Evolutionary conservation across 2,329 filamentous ascomycete species (phyloP).

Genomic region (Alternaria sp.): DNA sequence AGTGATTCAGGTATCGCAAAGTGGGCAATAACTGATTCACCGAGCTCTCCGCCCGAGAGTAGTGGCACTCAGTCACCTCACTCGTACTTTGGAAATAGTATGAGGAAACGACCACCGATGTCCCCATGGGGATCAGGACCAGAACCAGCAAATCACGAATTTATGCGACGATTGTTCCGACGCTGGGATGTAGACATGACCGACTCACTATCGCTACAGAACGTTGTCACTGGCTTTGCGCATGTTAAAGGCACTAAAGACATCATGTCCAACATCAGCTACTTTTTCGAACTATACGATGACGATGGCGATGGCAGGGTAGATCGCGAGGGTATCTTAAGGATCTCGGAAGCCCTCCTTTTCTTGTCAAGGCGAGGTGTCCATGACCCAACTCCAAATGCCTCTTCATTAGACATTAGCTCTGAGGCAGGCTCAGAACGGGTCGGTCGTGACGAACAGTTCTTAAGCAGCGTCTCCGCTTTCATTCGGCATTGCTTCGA

Average conservation of each 20-base stretch:
- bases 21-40: constrained; percentile 92
- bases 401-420: constrained; percentile 64
- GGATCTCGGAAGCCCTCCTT: constrained; percentile 91
- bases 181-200: constrained; percentile 85
- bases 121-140: constrained; percentile 68
- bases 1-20: constrained; percentile 72
- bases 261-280: constrained; percentile 97
- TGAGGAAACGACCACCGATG: constrained; percentile 53
- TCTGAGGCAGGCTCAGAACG: constrained; percentile 49
- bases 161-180: constrained; percentile 84
- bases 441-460: constrained; percentile 79
- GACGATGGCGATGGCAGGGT: constrained; percentile 90
- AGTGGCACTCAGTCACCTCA: constrained; percentile 62
- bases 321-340: constrained; percentile 90
- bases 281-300: constrained; percentile 98
- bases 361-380: constrained; percentile 91
- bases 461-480: constrained; percentile 89
- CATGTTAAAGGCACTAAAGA: constrained; percentile 91
- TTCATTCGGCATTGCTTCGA: constrained; percentile 98
- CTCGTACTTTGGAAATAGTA: constrained; percentile 64
- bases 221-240: constrained; percentile 89
- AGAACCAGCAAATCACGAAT: constrained; percentile 90
- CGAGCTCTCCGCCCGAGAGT: constrained; percentile 65
- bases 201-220: constrained; percentile 83
- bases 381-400: constrained; percentile 75